Percentiles rank a stretch among this genome's conserved stretches.
Conservation (phyloP, 2,329 filamentous ascomycete species). For the Calonectria pseudoturangicola region DNA sequence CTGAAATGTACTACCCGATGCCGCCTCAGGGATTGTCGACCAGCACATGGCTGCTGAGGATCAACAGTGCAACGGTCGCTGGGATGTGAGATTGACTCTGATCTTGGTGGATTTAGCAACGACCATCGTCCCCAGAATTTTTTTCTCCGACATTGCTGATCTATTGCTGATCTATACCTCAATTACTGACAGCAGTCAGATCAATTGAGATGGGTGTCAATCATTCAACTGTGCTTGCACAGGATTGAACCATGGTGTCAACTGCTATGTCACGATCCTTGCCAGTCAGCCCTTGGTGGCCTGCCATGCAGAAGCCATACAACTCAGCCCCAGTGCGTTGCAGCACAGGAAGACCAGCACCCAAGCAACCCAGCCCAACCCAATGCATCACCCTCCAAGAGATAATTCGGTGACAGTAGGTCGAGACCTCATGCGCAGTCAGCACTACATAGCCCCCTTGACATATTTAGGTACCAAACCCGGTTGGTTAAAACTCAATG, state of each 20-base stretch:
- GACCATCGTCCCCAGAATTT: background rate
- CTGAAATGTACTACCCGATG: conserved; percentile 4
- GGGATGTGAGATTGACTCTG: conserved; percentile 22
- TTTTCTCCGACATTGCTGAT: conserved; percentile 8
- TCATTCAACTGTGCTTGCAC: background rate
- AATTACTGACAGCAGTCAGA: background rate
- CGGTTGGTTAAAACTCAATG: no score
- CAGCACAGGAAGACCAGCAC: background rate
- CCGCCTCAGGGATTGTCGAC: conserved; percentile 2
- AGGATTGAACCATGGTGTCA: no score
- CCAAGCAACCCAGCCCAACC: no score
- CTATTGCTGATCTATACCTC: background rate
- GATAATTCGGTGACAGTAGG: no score
- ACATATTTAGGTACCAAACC: no score
- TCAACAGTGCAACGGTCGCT: conserved; percentile 14
- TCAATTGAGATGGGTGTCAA: background rate
- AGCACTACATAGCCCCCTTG: no score
- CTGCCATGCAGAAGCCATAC: no score
- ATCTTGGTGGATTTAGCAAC: background rate
- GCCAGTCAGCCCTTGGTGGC: background rate
- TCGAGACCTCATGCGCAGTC: no score
- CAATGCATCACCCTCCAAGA: no score
- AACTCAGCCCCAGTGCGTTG: background rate
- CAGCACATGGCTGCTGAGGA: background rate
- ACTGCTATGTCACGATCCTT: background rate